Percentiles rank a stretch among this genome's conserved stretches.
Conservation (phyloP, 345 rosid species). For the Arabidopsis arenosa region DNA sequence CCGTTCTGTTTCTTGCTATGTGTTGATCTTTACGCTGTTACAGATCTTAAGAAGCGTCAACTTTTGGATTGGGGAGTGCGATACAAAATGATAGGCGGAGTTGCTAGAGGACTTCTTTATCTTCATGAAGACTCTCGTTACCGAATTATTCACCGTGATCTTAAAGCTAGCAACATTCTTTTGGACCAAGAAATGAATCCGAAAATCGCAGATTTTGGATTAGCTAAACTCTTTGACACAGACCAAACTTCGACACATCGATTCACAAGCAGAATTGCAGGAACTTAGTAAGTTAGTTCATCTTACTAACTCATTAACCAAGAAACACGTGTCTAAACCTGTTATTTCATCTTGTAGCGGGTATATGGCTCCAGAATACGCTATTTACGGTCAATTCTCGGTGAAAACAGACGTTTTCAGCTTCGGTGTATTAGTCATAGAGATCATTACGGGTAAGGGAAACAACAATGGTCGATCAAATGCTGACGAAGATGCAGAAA, state of each 20-base stretch:
- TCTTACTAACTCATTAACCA: not conserved
- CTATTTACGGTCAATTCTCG: slow-evolving; percentile 42
- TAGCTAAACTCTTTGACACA: slow-evolving; percentile 52
- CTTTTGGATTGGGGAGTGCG: slow-evolving; percentile 41
- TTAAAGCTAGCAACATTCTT: slow-evolving; percentile 64
- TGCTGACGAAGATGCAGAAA: slow-evolving; percentile 33
- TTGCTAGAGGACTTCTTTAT: slow-evolving; percentile 46
- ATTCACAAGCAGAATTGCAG: slow-evolving; percentile 54
- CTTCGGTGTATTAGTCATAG: slow-evolving; percentile 45
- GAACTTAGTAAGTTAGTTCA: slow-evolving; percentile 50
- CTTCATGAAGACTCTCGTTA: slow-evolving; percentile 60
- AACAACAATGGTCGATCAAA: slow-evolving; percentile 30
- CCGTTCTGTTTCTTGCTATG: not conserved
- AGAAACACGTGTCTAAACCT: not conserved
- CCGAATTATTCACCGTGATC: slow-evolving; percentile 60
- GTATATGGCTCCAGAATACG: slow-evolving; percentile 46
- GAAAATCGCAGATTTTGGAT: slow-evolving; percentile 67
- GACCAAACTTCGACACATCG: slow-evolving; percentile 43
- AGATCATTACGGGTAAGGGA: slow-evolving; percentile 41
- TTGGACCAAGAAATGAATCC: slow-evolving; percentile 59
- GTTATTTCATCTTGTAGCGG: slow-evolving; percentile 30
- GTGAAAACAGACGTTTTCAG: slow-evolving; percentile 46
- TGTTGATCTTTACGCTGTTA: not conserved
- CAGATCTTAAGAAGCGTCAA: slow-evolving; percentile 38
- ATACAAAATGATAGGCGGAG: slow-evolving; percentile 44